A percentile compares a stretch with the other conserved stretches of the same genome.
These are phyloP conservation scores for Lycium ferocissimum DNA, from an alignment of 257 asterid genomes.

Conservation along the genomic window DNA sequence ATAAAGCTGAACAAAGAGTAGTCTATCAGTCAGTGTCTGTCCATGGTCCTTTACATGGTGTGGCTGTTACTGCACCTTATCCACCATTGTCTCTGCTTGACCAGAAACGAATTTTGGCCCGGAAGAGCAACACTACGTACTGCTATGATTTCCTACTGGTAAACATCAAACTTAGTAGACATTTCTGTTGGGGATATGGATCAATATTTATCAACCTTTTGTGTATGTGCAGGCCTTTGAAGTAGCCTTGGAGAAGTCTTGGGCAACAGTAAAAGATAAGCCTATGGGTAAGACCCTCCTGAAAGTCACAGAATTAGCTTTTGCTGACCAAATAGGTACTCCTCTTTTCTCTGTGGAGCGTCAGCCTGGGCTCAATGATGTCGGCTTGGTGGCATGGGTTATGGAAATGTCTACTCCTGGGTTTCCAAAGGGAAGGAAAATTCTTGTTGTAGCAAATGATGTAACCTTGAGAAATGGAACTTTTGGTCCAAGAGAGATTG, in stretches of 20 bases:
- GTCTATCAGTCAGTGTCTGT: slow-evolving; percentile 70
- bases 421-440: slow-evolving; percentile 87
- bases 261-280: slow-evolving; percentile 56
- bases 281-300: slow-evolving; percentile 59
- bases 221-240: slow-evolving; percentile 75
- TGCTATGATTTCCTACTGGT: slow-evolving; percentile 99
- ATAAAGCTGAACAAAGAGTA: slow-evolving; percentile 53
- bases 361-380: slow-evolving; percentile 76
- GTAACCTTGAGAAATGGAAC: slow-evolving; percentile 96
- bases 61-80: slow-evolving; percentile 74
- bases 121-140: slow-evolving; percentile 89
- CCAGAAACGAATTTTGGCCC: slow-evolving; percentile 86
- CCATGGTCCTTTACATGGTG: slow-evolving; percentile 74
- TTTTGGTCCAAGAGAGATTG: slow-evolving; percentile 94
- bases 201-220: too few species aligned
- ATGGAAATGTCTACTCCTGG: slow-evolving; percentile 96
- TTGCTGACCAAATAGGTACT: slow-evolving; percentile 73
- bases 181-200: too few species aligned
- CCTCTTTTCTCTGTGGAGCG: slow-evolving; percentile 73
- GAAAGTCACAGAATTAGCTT: slow-evolving; percentile 68
- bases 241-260: slow-evolving; percentile 77
- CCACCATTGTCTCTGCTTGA: slow-evolving; percentile 83
- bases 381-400: slow-evolving; percentile 98
- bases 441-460: slow-evolving; percentile 82
- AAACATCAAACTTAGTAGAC: slow-evolving; percentile 19